A percentile compares a stretch with the other conserved stretches of the same genome.
These are phyloP conservation scores for Tolypocladium ovalisporum DNA, from an alignment of 2,329 filamentous ascomycete genomes.

Conservation along the genomic window DNA sequence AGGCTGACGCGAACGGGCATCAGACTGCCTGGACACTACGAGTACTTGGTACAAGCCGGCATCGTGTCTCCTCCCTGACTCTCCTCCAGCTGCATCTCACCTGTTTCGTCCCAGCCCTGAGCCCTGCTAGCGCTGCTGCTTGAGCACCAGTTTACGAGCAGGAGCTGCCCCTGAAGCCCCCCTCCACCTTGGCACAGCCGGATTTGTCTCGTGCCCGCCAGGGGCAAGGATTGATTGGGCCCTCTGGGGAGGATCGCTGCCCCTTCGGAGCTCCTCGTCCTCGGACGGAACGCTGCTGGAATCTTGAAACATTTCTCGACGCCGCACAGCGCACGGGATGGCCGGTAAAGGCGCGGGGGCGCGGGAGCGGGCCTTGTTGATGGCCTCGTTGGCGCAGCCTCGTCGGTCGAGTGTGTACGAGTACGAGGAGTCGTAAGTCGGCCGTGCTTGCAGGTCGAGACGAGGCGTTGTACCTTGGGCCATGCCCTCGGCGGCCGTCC, in stretches of 20 bases:
- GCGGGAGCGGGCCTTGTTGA: neutral
- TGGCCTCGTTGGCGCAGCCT: neutral
- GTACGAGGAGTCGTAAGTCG: neutral
- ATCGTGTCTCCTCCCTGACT: neutral
- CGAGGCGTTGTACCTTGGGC: neutral
- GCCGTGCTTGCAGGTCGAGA: neutral
- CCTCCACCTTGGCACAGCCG: neutral
- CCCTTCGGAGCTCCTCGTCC: neutral
- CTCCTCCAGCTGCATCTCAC: neutral
- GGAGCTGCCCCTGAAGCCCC: neutral
- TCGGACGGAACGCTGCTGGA: neutral
- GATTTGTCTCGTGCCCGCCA: neutral
- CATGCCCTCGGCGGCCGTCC: neutral
- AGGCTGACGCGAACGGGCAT: neutral
- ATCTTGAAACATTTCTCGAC: neutral
- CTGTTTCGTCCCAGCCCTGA: constrained; percentile 1
- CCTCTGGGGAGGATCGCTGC: neutral
- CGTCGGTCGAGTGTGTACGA: neutral
- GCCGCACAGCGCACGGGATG: neutral
- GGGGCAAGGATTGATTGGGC: neutral
- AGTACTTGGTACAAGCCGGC: too few species aligned
- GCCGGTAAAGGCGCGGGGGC: neutral
- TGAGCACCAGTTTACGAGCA: neutral
- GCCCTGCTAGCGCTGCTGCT: neutral
- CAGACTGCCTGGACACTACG: neutral